Evolutionary conservation across 192 early-diverging fungal species (phyloP).

Genomic region (Entomortierella lignicola): DNA sequence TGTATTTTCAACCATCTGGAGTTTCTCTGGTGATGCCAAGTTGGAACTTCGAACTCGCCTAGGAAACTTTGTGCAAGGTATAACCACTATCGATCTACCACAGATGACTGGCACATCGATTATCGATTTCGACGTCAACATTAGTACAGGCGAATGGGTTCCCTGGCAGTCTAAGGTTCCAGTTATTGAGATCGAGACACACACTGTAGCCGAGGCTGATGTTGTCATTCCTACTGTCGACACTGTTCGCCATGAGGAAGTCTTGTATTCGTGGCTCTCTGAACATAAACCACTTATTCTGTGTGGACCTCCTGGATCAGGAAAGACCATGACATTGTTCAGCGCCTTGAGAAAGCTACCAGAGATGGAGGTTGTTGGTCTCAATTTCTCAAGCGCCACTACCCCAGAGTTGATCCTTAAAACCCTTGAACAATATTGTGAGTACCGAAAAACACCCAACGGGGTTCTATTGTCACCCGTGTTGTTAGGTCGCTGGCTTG

Average conservation of each 20-base stretch:
- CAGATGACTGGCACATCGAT: conserved; percentile 64
- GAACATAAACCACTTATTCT: conserved; percentile 95
- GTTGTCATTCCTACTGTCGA: conserved; percentile 98
- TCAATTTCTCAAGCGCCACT: conserved; percentile 99
- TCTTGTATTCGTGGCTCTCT: conserved; percentile 94
- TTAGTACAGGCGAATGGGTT: conserved; percentile 88
- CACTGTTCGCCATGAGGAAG: conserved; percentile 96
- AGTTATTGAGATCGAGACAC: conserved; percentile 93
- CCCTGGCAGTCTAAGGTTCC: conserved; percentile 93
- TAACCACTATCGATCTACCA: conserved; percentile 82
- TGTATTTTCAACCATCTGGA: conserved; percentile 89
- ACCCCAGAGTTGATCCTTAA: conserved; percentile 94
- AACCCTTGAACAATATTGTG: conserved; percentile 98
- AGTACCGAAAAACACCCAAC: conserved; percentile 94
- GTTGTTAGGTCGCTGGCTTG: conserved; percentile 91
- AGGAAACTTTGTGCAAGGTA: conserved; percentile 83
- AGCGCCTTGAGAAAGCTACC: conserved; percentile 93
- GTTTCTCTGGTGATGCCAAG: conserved; percentile 91
- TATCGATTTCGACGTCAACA: conserved; percentile 91
- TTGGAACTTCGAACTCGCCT: conserved; percentile 76
- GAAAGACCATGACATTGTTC: conserved; percentile 99
- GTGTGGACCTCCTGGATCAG: conserved; percentile 99
- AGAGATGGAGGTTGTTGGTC: conserved; percentile 96
- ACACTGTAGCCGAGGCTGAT: conserved; percentile 89
- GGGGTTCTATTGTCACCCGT: conserved; percentile 89